phyloP scores from a whole-genome alignment of 2,329 filamentous ascomycete genomes.

The Nigrospora osmanthi region DNA sequence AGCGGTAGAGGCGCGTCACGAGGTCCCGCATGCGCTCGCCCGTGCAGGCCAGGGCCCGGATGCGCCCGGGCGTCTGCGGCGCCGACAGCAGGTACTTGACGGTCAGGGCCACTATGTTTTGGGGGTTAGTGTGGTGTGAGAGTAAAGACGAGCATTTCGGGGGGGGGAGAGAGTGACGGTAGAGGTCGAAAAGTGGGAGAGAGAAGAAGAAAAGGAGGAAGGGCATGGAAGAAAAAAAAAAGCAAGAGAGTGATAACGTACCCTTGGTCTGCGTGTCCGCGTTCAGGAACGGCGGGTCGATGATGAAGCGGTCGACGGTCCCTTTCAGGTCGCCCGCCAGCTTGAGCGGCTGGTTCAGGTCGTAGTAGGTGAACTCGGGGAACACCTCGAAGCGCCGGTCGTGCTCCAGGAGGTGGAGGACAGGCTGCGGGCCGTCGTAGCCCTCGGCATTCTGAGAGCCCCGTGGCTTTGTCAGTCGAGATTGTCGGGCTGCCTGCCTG shows the following conservation, averaged over 20 bases:
- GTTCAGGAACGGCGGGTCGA: conserved; percentile 73
- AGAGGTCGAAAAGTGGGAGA: no score
- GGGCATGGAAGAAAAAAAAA: neutral
- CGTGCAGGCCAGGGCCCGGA: conserved; percentile 59
- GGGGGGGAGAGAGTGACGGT: neutral
- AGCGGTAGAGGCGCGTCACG: conserved; percentile 58
- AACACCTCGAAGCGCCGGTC: conserved; percentile 69
- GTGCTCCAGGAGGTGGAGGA: conserved; percentile 62
- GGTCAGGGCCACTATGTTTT: conserved; percentile 56
- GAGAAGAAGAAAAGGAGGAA: conserved; percentile 3
- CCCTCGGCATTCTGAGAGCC: conserved; percentile 8
- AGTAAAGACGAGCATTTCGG: neutral
- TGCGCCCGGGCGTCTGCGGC: conserved; percentile 12
- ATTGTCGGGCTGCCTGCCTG: neutral
- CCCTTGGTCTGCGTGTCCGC: conserved; percentile 76
- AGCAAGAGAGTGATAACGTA: conserved; percentile 22
- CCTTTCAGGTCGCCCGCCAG: conserved; percentile 57
- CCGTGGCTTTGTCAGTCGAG: conserved; percentile 1
- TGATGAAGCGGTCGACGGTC: conserved; percentile 60
- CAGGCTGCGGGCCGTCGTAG: conserved; percentile 36
- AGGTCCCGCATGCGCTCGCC: conserved; percentile 67
- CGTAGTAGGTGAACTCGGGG: conserved; percentile 66
- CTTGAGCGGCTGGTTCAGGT: conserved; percentile 62
- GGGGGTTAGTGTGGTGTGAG: neutral
- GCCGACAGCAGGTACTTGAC: conserved; percentile 59